These are phyloP conservation scores for Coniella vitis DNA, from an alignment of 2,329 filamentous ascomycete genomes.

Conservation along the genomic window DNA sequence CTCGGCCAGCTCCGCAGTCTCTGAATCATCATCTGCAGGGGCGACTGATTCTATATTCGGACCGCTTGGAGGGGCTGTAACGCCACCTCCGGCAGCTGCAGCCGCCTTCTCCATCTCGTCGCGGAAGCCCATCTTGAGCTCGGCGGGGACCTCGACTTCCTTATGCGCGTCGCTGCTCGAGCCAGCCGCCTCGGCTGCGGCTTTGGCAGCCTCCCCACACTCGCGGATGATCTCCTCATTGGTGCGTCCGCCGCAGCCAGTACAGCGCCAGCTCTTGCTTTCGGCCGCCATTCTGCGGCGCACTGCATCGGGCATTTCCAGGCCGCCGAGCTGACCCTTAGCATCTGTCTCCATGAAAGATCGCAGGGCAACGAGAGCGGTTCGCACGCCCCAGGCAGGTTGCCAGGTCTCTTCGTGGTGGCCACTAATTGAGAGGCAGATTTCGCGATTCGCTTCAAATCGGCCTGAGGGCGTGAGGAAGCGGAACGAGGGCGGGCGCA, in stretches of 20 bases:
- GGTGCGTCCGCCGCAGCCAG: constrained; percentile 60
- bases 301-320: constrained; percentile 66
- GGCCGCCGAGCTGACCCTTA: constrained; percentile 80
- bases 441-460: constrained; percentile 95
- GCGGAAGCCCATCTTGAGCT: constrained; percentile 61
- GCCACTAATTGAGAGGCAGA: constrained; percentile 87
- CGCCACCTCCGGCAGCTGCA: constrained; percentile 7
- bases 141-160: constrained; percentile 45
- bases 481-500: constrained; percentile 90
- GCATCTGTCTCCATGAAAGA: constrained; percentile 92
- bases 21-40: constrained; percentile 27
- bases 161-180: constrained; percentile 18
- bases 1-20: constrained; percentile 47
- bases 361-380: constrained; percentile 71
- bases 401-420: constrained; percentile 99
- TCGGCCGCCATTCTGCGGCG: constrained; percentile 63
- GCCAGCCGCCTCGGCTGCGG: constrained; percentile 20
- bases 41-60: constrained; percentile 12
- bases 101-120: constrained; percentile 55
- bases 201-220: constrained; percentile 52
- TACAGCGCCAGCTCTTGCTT: constrained; percentile 61
- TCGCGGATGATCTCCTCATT: constrained; percentile 71
- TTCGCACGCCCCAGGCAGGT: constrained; percentile 93
- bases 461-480: constrained; percentile 87
- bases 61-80: background rate